Conservation (phyloP, 768 basidiomycete genomes). For the Russula foetens region DNA sequence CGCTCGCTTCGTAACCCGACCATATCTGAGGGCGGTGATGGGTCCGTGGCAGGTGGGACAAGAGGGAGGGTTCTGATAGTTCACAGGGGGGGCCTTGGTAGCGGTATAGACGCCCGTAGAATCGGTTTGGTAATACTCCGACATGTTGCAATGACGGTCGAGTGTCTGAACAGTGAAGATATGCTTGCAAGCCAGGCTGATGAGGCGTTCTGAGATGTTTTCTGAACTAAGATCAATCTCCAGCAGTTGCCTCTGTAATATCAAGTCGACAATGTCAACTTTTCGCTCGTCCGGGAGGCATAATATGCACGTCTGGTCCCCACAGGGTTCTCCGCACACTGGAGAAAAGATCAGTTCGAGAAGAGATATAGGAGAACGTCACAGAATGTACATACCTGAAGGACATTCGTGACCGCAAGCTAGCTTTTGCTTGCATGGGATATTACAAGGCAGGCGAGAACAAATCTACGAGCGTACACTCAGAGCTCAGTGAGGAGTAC, state of each 20-base stretch:
- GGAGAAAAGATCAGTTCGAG: background rate
- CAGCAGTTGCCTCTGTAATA: conserved; percentile 26
- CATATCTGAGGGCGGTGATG: conserved; percentile 30
- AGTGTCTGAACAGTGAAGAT: conserved; percentile 34
- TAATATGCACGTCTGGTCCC: conserved; percentile 25
- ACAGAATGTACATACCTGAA: conserved; percentile 25
- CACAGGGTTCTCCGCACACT: conserved; percentile 36
- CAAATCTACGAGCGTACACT: conserved; percentile 26
- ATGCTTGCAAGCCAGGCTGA: conserved; percentile 30
- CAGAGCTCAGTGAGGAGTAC: background rate
- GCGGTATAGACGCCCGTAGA: conserved; percentile 21
- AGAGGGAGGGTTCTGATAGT: conserved; percentile 25
- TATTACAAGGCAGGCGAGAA: conserved; percentile 31
- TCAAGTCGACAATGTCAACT: conserved; percentile 30
- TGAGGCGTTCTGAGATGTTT: conserved; percentile 26
- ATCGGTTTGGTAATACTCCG: conserved; percentile 26
- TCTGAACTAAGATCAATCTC: conserved; percentile 23
- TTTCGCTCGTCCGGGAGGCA: conserved; percentile 25
- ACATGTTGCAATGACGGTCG: conserved; percentile 28
- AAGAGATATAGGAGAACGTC: background rate
- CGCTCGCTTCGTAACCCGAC: conserved; percentile 30
- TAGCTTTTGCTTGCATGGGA: conserved; percentile 26
- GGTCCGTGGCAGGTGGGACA: conserved; percentile 32
- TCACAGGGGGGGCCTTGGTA: conserved; percentile 25
- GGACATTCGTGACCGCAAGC: conserved; percentile 33